These are phyloP conservation scores for Ophiostoma pallidulum DNA, from an alignment of 2,329 filamentous ascomycete species.

Conservation along the genomic window DNA sequence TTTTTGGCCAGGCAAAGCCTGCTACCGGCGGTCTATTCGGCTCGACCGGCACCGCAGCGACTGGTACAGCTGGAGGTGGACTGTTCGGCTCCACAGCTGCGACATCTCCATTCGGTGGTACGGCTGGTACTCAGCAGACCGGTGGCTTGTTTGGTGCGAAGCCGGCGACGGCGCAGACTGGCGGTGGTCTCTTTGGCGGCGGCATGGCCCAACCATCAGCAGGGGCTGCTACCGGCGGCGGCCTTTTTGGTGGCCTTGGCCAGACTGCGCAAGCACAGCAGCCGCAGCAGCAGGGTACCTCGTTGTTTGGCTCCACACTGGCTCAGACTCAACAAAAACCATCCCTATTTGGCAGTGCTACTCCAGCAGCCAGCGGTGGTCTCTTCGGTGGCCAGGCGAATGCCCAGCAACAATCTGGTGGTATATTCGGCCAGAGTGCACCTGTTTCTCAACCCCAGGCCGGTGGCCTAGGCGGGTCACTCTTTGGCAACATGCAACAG, in stretches of 20 bases:
- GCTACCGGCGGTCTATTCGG: slow-evolving; percentile 20
- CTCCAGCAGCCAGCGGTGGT: slow-evolving; percentile 36
- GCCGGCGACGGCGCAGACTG: slow-evolving; percentile 23
- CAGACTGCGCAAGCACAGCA: slow-evolving; percentile 26
- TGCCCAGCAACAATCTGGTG: slow-evolving; percentile 27
- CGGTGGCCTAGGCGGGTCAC: slow-evolving; percentile 39
- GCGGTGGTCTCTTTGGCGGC: slow-evolving; percentile 30
- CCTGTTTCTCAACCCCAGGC: slow-evolving; percentile 42
- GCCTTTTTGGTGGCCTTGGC: slow-evolving; percentile 41
- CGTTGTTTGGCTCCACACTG: slow-evolving; percentile 38
- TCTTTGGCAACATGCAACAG: slow-evolving; percentile 47
- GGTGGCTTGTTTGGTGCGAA: slow-evolving; percentile 34
- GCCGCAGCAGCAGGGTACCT: slow-evolving; percentile 23
- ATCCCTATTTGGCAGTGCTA: slow-evolving; percentile 41
- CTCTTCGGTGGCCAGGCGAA: slow-evolving; percentile 45
- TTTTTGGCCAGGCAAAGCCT: slow-evolving; percentile 23
- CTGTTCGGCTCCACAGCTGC: slow-evolving; percentile 9
- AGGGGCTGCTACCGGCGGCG: slow-evolving; percentile 25
- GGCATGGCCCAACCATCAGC: slow-evolving; percentile 23
- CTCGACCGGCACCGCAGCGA: not conserved
- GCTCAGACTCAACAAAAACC: slow-evolving; percentile 47
- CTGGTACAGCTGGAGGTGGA: slow-evolving; percentile 8
- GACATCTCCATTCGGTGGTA: slow-evolving; percentile 7
- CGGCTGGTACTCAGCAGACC: slow-evolving; percentile 2
- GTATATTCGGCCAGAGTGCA: slow-evolving; percentile 37